phyloP scores from a whole-genome alignment of 73 alveolate species.

The Urostyla sp. region DNA sequence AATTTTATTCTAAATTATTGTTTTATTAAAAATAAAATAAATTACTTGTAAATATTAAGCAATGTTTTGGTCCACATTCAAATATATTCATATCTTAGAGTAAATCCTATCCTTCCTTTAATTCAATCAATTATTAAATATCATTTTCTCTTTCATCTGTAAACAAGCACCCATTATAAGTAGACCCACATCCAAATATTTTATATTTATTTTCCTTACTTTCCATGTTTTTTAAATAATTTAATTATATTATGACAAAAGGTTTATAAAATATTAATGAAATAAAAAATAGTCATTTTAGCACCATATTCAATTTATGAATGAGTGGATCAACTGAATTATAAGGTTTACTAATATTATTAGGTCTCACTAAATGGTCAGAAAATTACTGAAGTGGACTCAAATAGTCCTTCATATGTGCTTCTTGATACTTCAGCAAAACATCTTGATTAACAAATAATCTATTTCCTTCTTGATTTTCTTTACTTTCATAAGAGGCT shows the following conservation, averaged over 20 bases:
- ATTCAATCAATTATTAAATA: not conserved
- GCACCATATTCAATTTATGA: not conserved
- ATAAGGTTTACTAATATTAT: constrained; percentile 30
- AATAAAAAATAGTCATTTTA: not conserved
- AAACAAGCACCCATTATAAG: constrained; percentile 32
- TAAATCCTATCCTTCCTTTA: not conserved
- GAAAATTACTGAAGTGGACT: constrained; percentile 41
- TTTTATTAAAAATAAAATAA: constrained; percentile 27
- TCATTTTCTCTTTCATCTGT: constrained; percentile 27
- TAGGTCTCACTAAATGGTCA: not conserved
- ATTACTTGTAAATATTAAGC: not conserved
- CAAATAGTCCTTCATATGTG: constrained; percentile 11
- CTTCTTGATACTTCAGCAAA: constrained; percentile 20
- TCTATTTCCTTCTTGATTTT: constrained; percentile 1
- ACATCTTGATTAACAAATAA: constrained; percentile 3
- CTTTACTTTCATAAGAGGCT: constrained; percentile 23
- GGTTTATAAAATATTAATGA: too few relatives aligned
- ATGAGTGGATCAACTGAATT: constrained; percentile 34
- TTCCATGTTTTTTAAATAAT: not conserved
- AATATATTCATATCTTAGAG: not conserved
- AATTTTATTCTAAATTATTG: not conserved
- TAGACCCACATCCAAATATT: constrained; percentile 27
- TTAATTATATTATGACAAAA: not conserved
- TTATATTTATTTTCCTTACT: not conserved
- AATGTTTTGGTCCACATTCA: constrained; percentile 15